phyloP scores from a whole-genome alignment of 768 basidiomycete genomes.

The Lenzites betulinus region DNA sequence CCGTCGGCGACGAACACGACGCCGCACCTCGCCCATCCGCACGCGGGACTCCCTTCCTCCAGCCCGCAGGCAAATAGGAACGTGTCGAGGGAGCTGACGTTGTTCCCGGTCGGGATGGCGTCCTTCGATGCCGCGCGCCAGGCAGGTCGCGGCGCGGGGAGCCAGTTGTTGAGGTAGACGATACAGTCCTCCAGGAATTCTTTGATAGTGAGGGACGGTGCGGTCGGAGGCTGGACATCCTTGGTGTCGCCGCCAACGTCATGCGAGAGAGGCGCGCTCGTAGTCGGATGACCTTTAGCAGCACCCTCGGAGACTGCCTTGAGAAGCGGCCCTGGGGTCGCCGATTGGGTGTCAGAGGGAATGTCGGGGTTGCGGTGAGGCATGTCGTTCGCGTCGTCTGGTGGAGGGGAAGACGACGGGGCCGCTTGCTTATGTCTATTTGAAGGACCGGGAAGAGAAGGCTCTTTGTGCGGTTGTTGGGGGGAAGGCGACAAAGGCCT shows the following conservation, averaged over 20 bases:
- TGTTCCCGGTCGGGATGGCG: conserved; percentile 35
- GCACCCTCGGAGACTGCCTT: neutral
- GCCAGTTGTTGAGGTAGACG: conserved; percentile 25
- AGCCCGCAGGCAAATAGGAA: conserved; percentile 52
- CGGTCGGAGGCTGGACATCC: neutral
- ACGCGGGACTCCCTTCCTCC: conserved; percentile 17
- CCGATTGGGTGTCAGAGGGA: neutral
- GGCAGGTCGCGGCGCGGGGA: conserved; percentile 22
- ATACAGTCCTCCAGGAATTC: conserved; percentile 24
- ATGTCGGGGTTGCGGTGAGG: neutral
- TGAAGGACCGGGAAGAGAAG: neutral
- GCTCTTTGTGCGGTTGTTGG: neutral
- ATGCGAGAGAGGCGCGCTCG: too few relatives aligned
- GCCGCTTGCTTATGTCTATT: neutral
- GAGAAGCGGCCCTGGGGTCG: neutral
- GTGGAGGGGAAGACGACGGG: neutral
- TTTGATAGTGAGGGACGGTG: conserved; percentile 3
- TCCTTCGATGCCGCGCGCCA: conserved; percentile 34
- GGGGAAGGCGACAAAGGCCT: neutral
- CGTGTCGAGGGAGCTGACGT: conserved; percentile 46
- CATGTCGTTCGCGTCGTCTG: neutral
- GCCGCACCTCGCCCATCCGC: conserved; percentile 24
- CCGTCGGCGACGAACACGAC: conserved; percentile 29
- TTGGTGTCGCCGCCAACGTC: too few relatives aligned
- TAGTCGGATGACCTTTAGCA: too few relatives aligned